These are phyloP conservation scores for Amanita inopinata DNA, from an alignment of 768 basidiomycete genomes.

Conservation along the genomic window DNA sequence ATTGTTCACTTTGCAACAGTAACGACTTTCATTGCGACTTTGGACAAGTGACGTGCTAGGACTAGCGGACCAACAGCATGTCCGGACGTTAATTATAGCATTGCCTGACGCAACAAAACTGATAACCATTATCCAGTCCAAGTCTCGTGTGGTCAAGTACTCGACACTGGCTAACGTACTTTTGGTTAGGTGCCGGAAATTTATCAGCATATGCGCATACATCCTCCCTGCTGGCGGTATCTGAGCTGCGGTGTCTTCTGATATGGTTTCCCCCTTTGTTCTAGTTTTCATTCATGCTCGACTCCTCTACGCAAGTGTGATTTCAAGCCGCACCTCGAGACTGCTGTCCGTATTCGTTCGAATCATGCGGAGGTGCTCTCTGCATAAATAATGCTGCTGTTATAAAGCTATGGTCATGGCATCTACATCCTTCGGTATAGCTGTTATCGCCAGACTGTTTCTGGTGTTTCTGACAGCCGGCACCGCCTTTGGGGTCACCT, in stretches of 20 bases:
- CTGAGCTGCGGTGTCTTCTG: no score
- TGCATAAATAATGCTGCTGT: no score
- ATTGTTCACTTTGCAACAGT: no score
- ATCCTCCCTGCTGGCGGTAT: no score
- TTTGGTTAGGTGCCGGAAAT: no score
- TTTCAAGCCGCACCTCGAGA: no score
- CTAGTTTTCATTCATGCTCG: no score
- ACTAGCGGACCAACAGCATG: neutral
- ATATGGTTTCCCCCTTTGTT: no score
- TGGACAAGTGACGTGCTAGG: neutral
- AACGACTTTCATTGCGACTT: neutral
- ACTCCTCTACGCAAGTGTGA: no score
- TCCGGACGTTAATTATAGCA: neutral
- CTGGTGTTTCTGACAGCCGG: conserved; percentile 10
- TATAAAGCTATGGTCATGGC: neutral
- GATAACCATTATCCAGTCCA: neutral
- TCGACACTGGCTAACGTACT: neutral
- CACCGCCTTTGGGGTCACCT: conserved; percentile 32
- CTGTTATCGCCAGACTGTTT: conserved; percentile 4
- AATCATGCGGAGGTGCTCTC: no score
- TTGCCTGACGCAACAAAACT: neutral
- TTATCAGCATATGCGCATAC: neutral
- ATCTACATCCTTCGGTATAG: neutral
- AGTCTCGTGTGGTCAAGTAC: neutral
- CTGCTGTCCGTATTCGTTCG: no score